These are phyloP conservation scores for Schwanniomyces etchellsii DNA, from an alignment of 1,139 yeast genomes.

Conservation along the genomic window DNA sequence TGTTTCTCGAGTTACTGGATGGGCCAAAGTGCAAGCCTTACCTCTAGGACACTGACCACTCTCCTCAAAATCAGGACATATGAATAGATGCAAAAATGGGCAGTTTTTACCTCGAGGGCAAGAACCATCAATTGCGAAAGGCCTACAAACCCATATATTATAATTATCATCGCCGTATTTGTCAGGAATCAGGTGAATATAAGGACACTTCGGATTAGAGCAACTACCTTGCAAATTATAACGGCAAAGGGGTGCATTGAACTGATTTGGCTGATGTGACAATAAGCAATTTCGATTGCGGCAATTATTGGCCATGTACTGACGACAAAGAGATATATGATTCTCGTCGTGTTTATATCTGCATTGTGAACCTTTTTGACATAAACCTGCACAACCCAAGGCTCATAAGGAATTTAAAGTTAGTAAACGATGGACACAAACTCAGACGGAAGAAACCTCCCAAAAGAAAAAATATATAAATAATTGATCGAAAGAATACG, in stretches of 20 bases:
- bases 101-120: slow-evolving; percentile 61
- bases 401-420: background rate
- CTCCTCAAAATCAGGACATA: slow-evolving; percentile 70
- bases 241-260: slow-evolving; percentile 62
- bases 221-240: slow-evolving; percentile 50
- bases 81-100: slow-evolving; percentile 49
- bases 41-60: slow-evolving; percentile 52
- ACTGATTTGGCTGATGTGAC: slow-evolving; percentile 54
- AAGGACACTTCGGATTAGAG: slow-evolving; percentile 49
- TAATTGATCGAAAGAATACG: slow-evolving; percentile 13
- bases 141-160: slow-evolving; percentile 52
- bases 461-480: slow-evolving; percentile 2
- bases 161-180: slow-evolving; percentile 34
- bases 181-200: slow-evolving; percentile 35
- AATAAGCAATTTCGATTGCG: slow-evolving; percentile 43
- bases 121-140: slow-evolving; percentile 64
- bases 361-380: slow-evolving; percentile 50
- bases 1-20: slow-evolving; percentile 25
- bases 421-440: background rate
- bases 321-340: slow-evolving; percentile 53
- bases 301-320: slow-evolving; percentile 44
- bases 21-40: slow-evolving; percentile 43
- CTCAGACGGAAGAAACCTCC: background rate
- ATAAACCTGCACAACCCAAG: slow-evolving; percentile 35
- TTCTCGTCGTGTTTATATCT: slow-evolving; percentile 47